Conservation (phyloP, 768 basidiomycete genomes). For the Mycena alexandri region DNA sequence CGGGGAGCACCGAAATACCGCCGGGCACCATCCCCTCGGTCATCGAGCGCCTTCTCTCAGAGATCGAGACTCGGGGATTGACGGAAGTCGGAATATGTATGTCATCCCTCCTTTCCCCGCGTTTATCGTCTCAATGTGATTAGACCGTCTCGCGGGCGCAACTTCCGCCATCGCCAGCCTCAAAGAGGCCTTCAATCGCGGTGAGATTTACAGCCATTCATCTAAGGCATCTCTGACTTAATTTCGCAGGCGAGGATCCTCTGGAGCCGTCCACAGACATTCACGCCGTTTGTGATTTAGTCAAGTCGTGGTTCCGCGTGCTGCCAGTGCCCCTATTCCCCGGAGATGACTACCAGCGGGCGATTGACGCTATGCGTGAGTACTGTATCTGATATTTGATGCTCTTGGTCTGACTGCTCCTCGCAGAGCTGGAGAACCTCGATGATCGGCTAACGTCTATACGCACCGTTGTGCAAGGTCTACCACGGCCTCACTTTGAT, state of each 20-base stretch:
- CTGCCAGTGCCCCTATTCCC: constrained; percentile 88
- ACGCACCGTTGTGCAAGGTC: constrained; percentile 73
- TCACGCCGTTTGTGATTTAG: constrained; percentile 84
- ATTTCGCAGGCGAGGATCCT: constrained; percentile 67
- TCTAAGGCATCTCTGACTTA: constrained; percentile 5
- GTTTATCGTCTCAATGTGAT: constrained; percentile 3
- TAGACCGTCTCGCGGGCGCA: constrained; percentile 89
- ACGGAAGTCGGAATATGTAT: constrained; percentile 87
- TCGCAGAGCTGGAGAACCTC: constrained; percentile 77
- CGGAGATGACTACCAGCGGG: constrained; percentile 70
- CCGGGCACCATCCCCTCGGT: constrained; percentile 75
- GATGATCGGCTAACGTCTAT: constrained; percentile 74
- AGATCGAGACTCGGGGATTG: constrained; percentile 82
- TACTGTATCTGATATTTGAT: constrained; percentile 24
- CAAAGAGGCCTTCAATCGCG: constrained; percentile 82
- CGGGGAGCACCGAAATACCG: constrained; percentile 58
- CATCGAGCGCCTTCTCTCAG: constrained; percentile 73
- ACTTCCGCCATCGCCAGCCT: constrained; percentile 75
- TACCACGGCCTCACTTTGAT: constrained; percentile 83
- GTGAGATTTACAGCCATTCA: constrained; percentile 46
- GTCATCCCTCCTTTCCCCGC: constrained; percentile 43
- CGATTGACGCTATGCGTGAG: constrained; percentile 82
- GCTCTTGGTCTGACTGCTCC: background rate
- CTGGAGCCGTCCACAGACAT: constrained; percentile 75
- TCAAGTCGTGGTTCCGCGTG: constrained; percentile 89